A percentile compares a stretch with the other conserved stretches of the same genome.
phyloP scores from a whole-genome alignment of 148 eudicot genomes.

The Fallopia convolvulus region DNA sequence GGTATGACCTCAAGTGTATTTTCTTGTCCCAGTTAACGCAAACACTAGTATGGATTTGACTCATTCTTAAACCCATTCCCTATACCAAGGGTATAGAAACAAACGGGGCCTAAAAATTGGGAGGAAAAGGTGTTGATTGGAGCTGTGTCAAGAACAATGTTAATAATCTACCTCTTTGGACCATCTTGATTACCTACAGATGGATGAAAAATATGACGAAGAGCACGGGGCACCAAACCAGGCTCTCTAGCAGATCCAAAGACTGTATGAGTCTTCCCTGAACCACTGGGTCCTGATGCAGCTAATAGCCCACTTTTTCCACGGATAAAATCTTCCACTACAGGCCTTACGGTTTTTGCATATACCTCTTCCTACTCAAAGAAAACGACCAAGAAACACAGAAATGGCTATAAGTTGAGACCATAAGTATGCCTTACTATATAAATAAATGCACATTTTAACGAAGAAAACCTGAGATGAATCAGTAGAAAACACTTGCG shows the following conservation, averaged over 20 bases:
- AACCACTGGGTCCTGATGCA: constrained; percentile 91
- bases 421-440: not conserved
- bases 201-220: constrained; percentile 41
- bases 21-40: too few relatives aligned
- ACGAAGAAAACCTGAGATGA: constrained; percentile 58
- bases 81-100: too few relatives aligned
- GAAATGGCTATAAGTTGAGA: not conserved
- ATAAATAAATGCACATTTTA: not conserved
- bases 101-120: not conserved
- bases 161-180: constrained; percentile 29
- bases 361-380: constrained; percentile 56
- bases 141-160: not conserved
- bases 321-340: constrained; percentile 60
- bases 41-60: too few relatives aligned
- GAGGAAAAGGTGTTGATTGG: not conserved
- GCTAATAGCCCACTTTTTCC: constrained; percentile 81
- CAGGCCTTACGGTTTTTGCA: constrained; percentile 53
- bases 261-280: constrained; percentile 86
- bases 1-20: too few relatives aligned
- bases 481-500: constrained; percentile 44
- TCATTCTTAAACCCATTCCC: too few relatives aligned
- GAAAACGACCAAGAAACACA: not conserved
- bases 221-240: constrained; percentile 81
- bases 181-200: constrained; percentile 11
- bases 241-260: constrained; percentile 75